phyloP scores from a whole-genome alignment of 2,329 filamentous ascomycete species.

The Corniculantispora saksenae region DNA sequence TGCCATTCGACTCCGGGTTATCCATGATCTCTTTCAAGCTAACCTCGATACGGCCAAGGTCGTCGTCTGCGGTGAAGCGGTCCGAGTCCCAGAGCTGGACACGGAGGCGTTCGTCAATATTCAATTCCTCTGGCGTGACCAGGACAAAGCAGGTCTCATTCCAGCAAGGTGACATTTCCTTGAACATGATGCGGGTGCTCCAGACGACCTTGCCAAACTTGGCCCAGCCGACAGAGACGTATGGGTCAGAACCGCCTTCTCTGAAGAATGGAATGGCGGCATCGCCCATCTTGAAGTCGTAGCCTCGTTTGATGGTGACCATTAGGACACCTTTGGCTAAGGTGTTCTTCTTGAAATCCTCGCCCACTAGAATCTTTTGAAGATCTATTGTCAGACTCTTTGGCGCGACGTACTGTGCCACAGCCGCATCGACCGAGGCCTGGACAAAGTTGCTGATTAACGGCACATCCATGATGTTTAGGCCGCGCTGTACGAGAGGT shows the following conservation, averaged over 20 bases:
- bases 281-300: conserved; percentile 72
- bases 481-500: conserved; percentile 66
- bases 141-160: conserved; percentile 70
- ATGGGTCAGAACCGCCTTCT: conserved; percentile 65
- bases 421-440: conserved; percentile 70
- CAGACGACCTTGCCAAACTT: conserved; percentile 70
- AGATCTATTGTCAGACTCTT: conserved; percentile 73
- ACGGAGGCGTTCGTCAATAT: conserved; percentile 68
- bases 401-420: conserved; percentile 75
- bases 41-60: conserved; percentile 71
- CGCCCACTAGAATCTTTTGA: conserved; percentile 75
- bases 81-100: conserved; percentile 78
- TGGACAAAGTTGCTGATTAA: conserved; percentile 76
- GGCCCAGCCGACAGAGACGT: conserved; percentile 73
- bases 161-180: conserved; percentile 70
- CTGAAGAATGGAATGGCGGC: conserved; percentile 60
- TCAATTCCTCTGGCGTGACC: conserved; percentile 69
- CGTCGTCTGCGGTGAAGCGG: conserved; percentile 70
- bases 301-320: conserved; percentile 65
- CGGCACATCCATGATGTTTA: conserved; percentile 76
- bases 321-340: conserved; percentile 63
- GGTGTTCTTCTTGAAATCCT: conserved; percentile 79
- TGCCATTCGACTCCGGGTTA: conserved; percentile 57
- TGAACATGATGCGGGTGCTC: conserved; percentile 62
- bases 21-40: conserved; percentile 67